phyloP scores from a whole-genome alignment of 2,329 filamentous ascomycete genomes.

The Zalaria sp. region DNA sequence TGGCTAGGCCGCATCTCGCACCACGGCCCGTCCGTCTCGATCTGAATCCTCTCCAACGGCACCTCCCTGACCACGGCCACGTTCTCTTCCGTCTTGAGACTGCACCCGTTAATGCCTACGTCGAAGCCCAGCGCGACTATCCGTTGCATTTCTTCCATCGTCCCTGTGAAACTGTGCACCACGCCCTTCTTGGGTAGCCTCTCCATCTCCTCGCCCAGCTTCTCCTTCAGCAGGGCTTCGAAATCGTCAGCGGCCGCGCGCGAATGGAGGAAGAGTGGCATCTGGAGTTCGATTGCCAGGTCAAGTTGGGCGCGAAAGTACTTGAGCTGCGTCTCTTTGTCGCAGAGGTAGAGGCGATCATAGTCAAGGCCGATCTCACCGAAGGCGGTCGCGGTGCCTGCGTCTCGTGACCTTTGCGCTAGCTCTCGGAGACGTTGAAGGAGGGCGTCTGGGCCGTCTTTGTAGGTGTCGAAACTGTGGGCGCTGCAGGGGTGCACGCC shows the following conservation, averaged over 20 bases:
- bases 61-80: slow-evolving; percentile 70
- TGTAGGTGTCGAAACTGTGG: slow-evolving; percentile 55
- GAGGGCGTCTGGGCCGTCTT: slow-evolving; percentile 40
- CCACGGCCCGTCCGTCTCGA: slow-evolving; percentile 96
- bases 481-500: slow-evolving; percentile 90
- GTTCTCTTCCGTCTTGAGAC: slow-evolving; percentile 87
- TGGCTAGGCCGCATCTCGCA: slow-evolving; percentile 88
- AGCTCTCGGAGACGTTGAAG: slow-evolving; percentile 49
- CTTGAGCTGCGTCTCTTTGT: slow-evolving; percentile 64
- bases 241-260: slow-evolving; percentile 80
- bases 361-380: slow-evolving; percentile 96
- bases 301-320: slow-evolving; percentile 75
- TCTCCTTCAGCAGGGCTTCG: slow-evolving; percentile 50
- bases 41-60: slow-evolving; percentile 66
- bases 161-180: slow-evolving; percentile 92
- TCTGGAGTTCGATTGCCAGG: slow-evolving; percentile 59
- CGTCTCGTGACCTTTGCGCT: slow-evolving; percentile 43
- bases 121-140: slow-evolving; percentile 71
- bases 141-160: slow-evolving; percentile 66
- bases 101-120: slow-evolving; percentile 93
- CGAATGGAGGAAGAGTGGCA: slow-evolving; percentile 87
- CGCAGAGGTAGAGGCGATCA: slow-evolving; percentile 73
- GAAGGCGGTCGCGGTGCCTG: slow-evolving; percentile 59
- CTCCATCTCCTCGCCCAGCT: slow-evolving; percentile 10
- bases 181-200: slow-evolving; percentile 57